Conservation (phyloP, 1,284 basidiomycete species). For the Fomitopsis schrenkii region DNA sequence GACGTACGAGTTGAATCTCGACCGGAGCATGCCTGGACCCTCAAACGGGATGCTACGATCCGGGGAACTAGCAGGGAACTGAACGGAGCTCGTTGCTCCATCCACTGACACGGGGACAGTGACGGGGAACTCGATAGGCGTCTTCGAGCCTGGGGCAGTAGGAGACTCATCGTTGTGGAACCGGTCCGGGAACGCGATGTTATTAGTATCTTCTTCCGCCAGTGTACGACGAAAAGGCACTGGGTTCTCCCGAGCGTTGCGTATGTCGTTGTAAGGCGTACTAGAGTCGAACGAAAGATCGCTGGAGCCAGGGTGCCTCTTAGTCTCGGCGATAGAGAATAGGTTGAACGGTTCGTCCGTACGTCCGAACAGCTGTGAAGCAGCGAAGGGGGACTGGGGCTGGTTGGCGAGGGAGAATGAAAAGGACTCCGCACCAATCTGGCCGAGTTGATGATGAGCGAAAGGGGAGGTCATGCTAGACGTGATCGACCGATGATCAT, state of each 20-base stretch:
- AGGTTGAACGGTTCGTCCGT: slow-evolving; percentile 73
- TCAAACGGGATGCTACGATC: slow-evolving; percentile 45
- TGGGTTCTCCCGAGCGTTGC: slow-evolving; percentile 46
- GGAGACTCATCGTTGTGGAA: slow-evolving; percentile 41
- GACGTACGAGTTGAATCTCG: slow-evolving; percentile 62
- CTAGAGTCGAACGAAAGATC: slow-evolving; percentile 43
- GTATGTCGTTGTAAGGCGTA: slow-evolving; percentile 39
- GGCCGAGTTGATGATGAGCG: slow-evolving; percentile 62
- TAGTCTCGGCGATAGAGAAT: slow-evolving; percentile 76
- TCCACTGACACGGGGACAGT: slow-evolving; percentile 45
- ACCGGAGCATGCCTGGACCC: slow-evolving; percentile 52
- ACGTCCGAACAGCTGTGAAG: slow-evolving; percentile 77
- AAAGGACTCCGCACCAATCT: slow-evolving; percentile 51
- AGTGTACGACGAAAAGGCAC: slow-evolving; percentile 82
- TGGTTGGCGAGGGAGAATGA: slow-evolving; percentile 44
- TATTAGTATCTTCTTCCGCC: slow-evolving; percentile 73
- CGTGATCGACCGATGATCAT: slow-evolving; percentile 74
- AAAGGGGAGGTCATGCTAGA: slow-evolving; percentile 57
- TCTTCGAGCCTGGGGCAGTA: slow-evolving; percentile 41
- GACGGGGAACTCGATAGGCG: slow-evolving; percentile 51
- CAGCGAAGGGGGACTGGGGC: slow-evolving; percentile 84
- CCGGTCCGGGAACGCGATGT: slow-evolving; percentile 38
- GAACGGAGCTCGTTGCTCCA: slow-evolving; percentile 63
- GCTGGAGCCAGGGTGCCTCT: slow-evolving; percentile 50
- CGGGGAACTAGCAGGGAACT: slow-evolving; percentile 74